Evolutionary conservation across 1,139 yeast genomes (phyloP).

Genomic region (Pichia sp.): DNA sequence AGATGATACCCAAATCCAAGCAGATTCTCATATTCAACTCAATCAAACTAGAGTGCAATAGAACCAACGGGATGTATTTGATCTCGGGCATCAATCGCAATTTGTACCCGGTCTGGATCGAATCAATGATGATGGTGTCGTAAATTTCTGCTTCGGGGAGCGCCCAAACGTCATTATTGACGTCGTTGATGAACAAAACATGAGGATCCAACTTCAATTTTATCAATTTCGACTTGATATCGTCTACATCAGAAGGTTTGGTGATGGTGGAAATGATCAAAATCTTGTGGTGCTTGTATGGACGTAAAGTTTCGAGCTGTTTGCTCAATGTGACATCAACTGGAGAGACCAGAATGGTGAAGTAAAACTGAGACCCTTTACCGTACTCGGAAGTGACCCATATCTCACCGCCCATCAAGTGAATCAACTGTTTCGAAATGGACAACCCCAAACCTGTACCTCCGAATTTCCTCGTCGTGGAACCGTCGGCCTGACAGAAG

Average conservation of each 20-base stretch:
- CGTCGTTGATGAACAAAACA: constrained; percentile 22
- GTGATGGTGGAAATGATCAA: constrained; percentile 59
- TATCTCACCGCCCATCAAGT: constrained; percentile 84
- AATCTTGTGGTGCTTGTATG: constrained; percentile 64
- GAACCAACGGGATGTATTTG: constrained; percentile 73
- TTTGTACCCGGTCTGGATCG: constrained; percentile 64
- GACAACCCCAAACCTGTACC: constrained; percentile 87
- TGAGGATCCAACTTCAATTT: constrained; percentile 40
- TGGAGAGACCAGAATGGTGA: constrained; percentile 71
- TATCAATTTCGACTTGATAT: constrained; percentile 33
- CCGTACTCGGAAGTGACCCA: constrained; percentile 83
- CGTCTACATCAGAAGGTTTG: constrained; percentile 23
- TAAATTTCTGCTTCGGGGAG: constrained; percentile 52
- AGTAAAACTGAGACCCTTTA: constrained; percentile 74
- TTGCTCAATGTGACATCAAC: constrained; percentile 57
- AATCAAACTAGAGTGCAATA: constrained; percentile 70
- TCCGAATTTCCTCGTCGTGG: constrained; percentile 85
- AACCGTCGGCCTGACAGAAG: constrained; percentile 89
- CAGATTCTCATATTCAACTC: constrained; percentile 74
- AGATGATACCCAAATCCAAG: constrained; percentile 77
- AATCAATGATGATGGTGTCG: constrained; percentile 76
- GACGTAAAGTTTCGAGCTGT: constrained; percentile 61
- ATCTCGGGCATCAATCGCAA: constrained; percentile 63
- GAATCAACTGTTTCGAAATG: constrained; percentile 78
- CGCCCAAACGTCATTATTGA: constrained; percentile 34